These are phyloP conservation scores for Luffa acutangula DNA, from an alignment of 306 rosid genomes.

Conservation along the genomic window DNA sequence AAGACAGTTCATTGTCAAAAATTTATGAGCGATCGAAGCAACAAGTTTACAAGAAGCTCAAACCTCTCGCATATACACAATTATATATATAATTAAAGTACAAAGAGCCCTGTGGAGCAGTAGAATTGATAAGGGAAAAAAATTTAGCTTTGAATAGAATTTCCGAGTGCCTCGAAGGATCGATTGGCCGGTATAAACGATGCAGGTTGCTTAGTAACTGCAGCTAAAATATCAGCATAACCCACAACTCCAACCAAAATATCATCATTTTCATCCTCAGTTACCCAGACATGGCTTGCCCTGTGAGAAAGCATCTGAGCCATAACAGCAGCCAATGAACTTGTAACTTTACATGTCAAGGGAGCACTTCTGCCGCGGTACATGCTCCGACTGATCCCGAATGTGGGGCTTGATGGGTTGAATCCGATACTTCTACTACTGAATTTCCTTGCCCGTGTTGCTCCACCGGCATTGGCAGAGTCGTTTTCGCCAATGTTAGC, in stretches of 20 bases:
- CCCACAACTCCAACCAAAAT: slow-evolving; percentile 80
- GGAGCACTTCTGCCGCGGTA: slow-evolving; percentile 91
- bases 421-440: slow-evolving; percentile 87
- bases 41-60: neutral
- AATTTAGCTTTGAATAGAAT: slow-evolving; percentile 38
- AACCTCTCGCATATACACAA: neutral
- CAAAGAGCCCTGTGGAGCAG: neutral
- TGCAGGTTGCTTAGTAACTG: slow-evolving; percentile 68
- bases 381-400: slow-evolving; percentile 72
- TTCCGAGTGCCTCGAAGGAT: slow-evolving; percentile 32
- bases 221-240: slow-evolving; percentile 68
- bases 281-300: slow-evolving; percentile 91
- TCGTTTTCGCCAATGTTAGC: slow-evolving; percentile 23
- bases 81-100: neutral
- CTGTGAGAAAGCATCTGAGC: slow-evolving; percentile 98
- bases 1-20: neutral
- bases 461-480: slow-evolving; percentile 28
- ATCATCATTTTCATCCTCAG: slow-evolving; percentile 64
- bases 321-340: slow-evolving; percentile 96
- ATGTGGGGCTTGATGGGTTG: slow-evolving; percentile 35
- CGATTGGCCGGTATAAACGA: slow-evolving; percentile 27
- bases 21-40: neutral
- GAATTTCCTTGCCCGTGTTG: slow-evolving; percentile 42
- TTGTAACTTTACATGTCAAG: slow-evolving; percentile 71
- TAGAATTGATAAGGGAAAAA: neutral